phyloP scores from a whole-genome alignment of 2,329 filamentous ascomycete genomes.

The Trichoderma gracile region DNA sequence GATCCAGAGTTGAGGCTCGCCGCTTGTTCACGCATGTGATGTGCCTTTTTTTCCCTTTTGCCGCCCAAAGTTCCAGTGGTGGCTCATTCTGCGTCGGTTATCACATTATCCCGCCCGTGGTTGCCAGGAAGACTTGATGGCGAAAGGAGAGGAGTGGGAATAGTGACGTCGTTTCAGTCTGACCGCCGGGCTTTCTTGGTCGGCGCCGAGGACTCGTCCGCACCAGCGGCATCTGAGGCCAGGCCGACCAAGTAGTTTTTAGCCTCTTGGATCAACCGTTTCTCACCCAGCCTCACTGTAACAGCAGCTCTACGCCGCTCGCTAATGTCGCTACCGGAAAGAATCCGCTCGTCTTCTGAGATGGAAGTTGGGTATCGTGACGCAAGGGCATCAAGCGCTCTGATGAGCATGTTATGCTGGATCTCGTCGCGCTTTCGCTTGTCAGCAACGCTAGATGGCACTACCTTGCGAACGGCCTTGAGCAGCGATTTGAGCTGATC shows the following conservation, averaged over 20 bases:
- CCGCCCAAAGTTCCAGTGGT: neutral
- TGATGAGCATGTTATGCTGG: constrained; percentile 43
- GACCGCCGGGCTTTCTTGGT: constrained; percentile 36
- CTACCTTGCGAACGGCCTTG: constrained; percentile 50
- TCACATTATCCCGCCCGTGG: neutral
- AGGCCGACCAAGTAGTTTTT: constrained; percentile 37
- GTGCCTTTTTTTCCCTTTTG: constrained; percentile 2
- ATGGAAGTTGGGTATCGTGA: constrained; percentile 47
- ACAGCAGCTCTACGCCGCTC: constrained; percentile 60
- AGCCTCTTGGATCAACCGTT: constrained; percentile 62
- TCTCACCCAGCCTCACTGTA: constrained; percentile 70
- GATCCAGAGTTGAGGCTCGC: neutral
- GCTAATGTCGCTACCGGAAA: constrained; percentile 35
- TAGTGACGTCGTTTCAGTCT: constrained; percentile 12
- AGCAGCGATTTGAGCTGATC: constrained; percentile 54
- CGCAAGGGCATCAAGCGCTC: constrained; percentile 42
- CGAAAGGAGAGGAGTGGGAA: neutral
- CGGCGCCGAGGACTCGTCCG: constrained; percentile 32
- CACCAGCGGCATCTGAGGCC: constrained; percentile 27
- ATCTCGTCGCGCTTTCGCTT: constrained; percentile 53
- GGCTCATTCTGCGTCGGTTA: neutral
- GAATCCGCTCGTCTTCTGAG: constrained; percentile 44
- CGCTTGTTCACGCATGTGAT: constrained; percentile 10
- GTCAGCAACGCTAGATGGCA: constrained; percentile 46
- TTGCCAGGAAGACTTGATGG: neutral